phyloP scores from a whole-genome alignment of 257 asterid genomes.

The Salvia rosmarinus region DNA sequence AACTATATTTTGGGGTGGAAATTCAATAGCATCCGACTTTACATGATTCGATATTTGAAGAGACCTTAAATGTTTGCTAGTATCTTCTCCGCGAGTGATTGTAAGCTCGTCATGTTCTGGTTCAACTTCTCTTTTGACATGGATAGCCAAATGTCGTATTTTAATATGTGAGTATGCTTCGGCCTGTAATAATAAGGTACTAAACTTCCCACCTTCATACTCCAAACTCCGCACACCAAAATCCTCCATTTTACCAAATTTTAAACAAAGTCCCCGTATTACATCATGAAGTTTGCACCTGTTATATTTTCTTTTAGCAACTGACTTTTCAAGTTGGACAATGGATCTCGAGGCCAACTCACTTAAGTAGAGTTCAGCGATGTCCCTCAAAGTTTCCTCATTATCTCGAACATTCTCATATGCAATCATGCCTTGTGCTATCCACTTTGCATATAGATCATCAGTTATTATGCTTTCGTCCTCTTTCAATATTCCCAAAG shows the following conservation, averaged over 20 bases:
- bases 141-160: conserved; percentile 15
- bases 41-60: not conserved
- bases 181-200: too few relatives aligned
- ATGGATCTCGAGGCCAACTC: too few relatives aligned
- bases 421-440: conserved; percentile 24
- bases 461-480: not conserved
- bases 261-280: conserved; percentile 18
- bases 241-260: not conserved
- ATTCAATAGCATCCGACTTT: not conserved
- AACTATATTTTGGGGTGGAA: not conserved
- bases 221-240: not conserved
- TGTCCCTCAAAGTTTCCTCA: too few relatives aligned
- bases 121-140: not conserved
- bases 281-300: conserved; percentile 29
- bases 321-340: not conserved
- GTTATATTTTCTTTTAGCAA: not conserved
- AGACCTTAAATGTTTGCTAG: conserved; percentile 4
- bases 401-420: too few relatives aligned
- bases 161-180: not conserved
- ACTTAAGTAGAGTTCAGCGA: too few relatives aligned
- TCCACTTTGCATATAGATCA: not conserved
- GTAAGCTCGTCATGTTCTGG: not conserved
- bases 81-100: not conserved
- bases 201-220: not conserved
- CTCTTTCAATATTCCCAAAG: too few relatives aligned